Evolutionary conservation across 2,329 filamentous ascomycete genomes (phyloP), one percentile per base, ranked within the genome.

Genomic region (Xylariales sp.): DNA sequence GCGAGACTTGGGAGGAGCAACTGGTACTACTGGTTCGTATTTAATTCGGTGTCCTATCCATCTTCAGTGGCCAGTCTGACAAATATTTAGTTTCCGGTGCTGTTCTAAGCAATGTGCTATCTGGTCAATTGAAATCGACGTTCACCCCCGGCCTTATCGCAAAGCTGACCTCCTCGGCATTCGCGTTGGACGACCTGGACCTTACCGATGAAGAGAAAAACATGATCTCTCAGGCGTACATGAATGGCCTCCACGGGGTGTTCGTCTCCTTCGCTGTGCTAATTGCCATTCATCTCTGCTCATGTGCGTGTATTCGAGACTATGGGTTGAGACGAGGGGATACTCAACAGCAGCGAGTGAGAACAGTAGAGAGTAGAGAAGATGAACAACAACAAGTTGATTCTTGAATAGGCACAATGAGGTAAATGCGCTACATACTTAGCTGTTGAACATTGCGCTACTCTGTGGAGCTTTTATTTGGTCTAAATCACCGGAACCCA

Each of bases 191-290:
- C 5, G n/a, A 20, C 18, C 22, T 38, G 18, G 5, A 29, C 4
- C 36, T 38, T 5, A 38, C 36, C 10, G 15, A 7, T 5, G 36
- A 27, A 19, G 36, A 38, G 21, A 29, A 28, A n/a, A 14, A 25
- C 15, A 14, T 8, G 10, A n/a, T 29, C 1, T n/a, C 11, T 18
- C 4, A 15, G 16, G 36, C 7, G 8, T 38, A 38, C 21, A 28
- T 38, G 36, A n/a, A 38, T 10, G 36, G 36, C 6, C 18, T 36
- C 8, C 16, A 36, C 10, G 18, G 4, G 5, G 12, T 36, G 6
- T 36, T 36, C n/a, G 12, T 21, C 4, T 36, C 21, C 80, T 9
- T 33, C 16, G 31, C 16, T 16, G 31, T 33, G n/a, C n/a, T 33
- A 7, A 16, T 19, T 12, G n/a, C 16, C 14, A 16, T 15, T 12